Evolutionary conservation across 2,329 filamentous ascomycete species (phyloP), one percentile per base, ranked within the genome.

Genomic region (Ophiosphaerella herpotricha): DNA sequence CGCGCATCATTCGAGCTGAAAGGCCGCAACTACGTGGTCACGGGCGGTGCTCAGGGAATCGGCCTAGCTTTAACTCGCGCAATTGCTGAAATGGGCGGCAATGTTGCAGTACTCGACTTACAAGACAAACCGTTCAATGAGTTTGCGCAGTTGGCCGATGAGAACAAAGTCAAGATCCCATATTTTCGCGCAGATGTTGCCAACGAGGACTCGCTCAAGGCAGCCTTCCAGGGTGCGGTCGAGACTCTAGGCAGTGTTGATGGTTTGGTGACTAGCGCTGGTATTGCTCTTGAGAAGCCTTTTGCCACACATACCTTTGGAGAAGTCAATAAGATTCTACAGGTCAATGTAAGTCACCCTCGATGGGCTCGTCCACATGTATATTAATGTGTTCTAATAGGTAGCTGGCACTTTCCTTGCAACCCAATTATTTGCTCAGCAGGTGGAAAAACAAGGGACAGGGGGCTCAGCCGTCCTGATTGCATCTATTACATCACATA

Each of bases 11-110:
- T 48, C 23, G 24, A 21, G 23, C 39, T 48, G 12, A 43, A 37
- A 33, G 46, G 38, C n/a, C 24, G 34, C 5, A 48, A 32, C 24
- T 37, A 23, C 11, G 39, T 48, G 11, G 31, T 48, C 39, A 48
- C 46, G 9, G 46, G 46, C n/a, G 46, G 46, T n/a, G 46, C 46
- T 43, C 33, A 34, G n/a, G 46, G 46, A 12, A 37, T 48, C 9
- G 46, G 46, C 26, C 39, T 43, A 9, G 32, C 46, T 11, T 32
- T 48, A 13, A 34, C 24, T 13, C 13, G 34, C 6, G 46, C 46
- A 13, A 23, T 39, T 21, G 46, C 46, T 12, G 46, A 48, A 31
- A 34, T 36, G 14, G 46, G 39, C 7, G 39, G 46, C 14, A 43
- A 48, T 33, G 46, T 48, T 14, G 46, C 46, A 7, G 32, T 48